Evolutionary conservation across 2,329 filamentous ascomycete genomes (phyloP), one percentile per base, ranked within the genome.

Genomic region (Didymella sp.): DNA sequence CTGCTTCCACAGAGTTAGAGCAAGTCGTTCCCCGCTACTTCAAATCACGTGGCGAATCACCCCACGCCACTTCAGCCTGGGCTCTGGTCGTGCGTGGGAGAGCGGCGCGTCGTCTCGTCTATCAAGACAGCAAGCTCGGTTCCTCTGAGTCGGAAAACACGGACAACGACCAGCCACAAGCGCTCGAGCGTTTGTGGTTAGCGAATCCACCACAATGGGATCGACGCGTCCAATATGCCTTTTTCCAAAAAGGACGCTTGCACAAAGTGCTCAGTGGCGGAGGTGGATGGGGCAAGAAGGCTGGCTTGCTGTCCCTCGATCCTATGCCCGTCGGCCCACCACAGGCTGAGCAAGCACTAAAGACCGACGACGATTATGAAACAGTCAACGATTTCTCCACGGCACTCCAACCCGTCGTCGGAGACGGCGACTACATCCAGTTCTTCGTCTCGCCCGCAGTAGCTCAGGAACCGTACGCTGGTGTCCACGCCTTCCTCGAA

Each of bases 201-300:
- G 61, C 51, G 17, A 45, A 68, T 21, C 66, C 65, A 13, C 57
- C 68, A 19, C 15, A 31, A 4, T 71, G 66, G 64, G 69, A 64
- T 38, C 57, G 52, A 3, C 40, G 67, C 6, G 61, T 73, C 7
- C 45, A 61, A 17, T 33, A 44, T 11, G 66, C 71, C 7, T n/a
- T 75, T 4, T 37, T 45, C 3, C 37, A 52, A 33, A 76, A 78
- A 24, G 77, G 73, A 19, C 75, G 76, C 42, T 68, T 84, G n/a
- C 76, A 79, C 63, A 77, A 76, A 50, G 75, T 80, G 82, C 85
- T 93, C 61, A 92, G 90, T 67, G 91, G 91, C 4, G 91, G 91
- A 42, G 91, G 91, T 38, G 91, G 91, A 19, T 96, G 91, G 91
- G 91, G 91, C 15, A 80, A 84, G 53, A 95, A 94, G 73, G 87